phyloP scores from a whole-genome alignment of 768 basidiomycete species.

The Pleurotus salmoneostramineus region DNA sequence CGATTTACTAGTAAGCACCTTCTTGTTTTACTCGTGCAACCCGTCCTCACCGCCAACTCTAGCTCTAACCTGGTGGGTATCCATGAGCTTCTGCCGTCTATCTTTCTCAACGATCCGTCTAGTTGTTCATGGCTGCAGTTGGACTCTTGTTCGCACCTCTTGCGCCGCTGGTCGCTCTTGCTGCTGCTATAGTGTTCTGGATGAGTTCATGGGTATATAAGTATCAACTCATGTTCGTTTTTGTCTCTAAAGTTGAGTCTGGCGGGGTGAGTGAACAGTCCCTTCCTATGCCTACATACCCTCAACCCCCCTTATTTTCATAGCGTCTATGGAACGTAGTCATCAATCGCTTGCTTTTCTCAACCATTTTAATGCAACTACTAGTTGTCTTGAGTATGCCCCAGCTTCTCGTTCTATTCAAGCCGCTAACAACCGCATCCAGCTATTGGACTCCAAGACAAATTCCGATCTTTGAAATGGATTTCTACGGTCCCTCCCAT shows the following conservation, averaged over 20 bases:
- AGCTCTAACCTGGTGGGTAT: constrained; percentile 55
- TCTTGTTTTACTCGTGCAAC: not conserved
- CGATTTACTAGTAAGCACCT: constrained; percentile 70
- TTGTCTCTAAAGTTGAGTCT: constrained; percentile 78
- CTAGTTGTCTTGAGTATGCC: constrained; percentile 69
- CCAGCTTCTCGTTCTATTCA: not conserved
- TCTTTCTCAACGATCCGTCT: not conserved
- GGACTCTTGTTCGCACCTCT: constrained; percentile 92
- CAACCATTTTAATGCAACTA: constrained; percentile 71
- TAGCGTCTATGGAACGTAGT: constrained; percentile 79
- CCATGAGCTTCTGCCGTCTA: constrained; percentile 12
- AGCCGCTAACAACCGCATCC: not conserved
- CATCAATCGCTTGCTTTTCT: constrained; percentile 68
- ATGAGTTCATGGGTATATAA: constrained; percentile 86
- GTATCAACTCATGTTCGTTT: constrained; percentile 96
- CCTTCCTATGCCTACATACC: not conserved
- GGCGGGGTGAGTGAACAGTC: constrained; percentile 58
- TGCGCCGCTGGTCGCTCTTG: constrained; percentile 84
- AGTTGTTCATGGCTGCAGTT: constrained; percentile 92
- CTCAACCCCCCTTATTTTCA: constrained; percentile 6
- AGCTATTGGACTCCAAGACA: constrained; percentile 71
- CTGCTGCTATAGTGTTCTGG: constrained; percentile 86
- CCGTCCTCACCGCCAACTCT: not conserved
- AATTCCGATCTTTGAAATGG: constrained; percentile 56
- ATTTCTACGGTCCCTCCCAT: constrained; percentile 70